Evolutionary conservation across 2,329 filamentous ascomycete species (phyloP).

Genomic region (Bimuria novae-zelandiae): DNA sequence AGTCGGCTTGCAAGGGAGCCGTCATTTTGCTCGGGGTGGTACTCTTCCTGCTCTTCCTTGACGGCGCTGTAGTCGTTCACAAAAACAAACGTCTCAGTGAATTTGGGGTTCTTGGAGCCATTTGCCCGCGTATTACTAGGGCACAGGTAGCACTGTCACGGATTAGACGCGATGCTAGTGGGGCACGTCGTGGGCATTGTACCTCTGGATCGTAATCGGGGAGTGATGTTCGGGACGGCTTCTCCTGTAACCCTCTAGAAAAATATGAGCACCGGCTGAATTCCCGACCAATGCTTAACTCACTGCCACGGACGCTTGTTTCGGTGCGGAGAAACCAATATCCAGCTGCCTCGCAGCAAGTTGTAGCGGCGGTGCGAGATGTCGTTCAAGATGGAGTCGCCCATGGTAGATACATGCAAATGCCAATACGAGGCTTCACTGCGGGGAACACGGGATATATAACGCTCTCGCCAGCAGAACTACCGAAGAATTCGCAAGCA

Average conservation of each 20-base stretch:
- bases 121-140: conserved; percentile 87
- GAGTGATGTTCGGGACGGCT: conserved; percentile 52
- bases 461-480: conserved; percentile 21
- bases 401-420: conserved; percentile 41
- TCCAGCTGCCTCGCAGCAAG: conserved; percentile 84
- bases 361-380: conserved; percentile 94
- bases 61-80: conserved; percentile 98
- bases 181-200: conserved; percentile 20
- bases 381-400: conserved; percentile 72
- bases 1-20: conserved; percentile 71
- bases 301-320: conserved; percentile 99
- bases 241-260: conserved; percentile 54
- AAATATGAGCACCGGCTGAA: neutral
- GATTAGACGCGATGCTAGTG: conserved; percentile 23
- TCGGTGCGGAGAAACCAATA: conserved; percentile 92
- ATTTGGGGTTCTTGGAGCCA: conserved; percentile 84
- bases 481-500: conserved; percentile 10
- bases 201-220: conserved; percentile 77
- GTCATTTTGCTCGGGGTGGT: conserved; percentile 59
- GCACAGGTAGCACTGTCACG: conserved; percentile 82
- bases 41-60: conserved; percentile 87
- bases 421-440: conserved; percentile 9
- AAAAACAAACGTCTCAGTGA: conserved; percentile 87
- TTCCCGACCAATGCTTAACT: conserved; percentile 43
- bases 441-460: conserved; percentile 18